phyloP scores from a whole-genome alignment of 331 rosid genomes.

The Erythrophleum ivorense region DNA sequence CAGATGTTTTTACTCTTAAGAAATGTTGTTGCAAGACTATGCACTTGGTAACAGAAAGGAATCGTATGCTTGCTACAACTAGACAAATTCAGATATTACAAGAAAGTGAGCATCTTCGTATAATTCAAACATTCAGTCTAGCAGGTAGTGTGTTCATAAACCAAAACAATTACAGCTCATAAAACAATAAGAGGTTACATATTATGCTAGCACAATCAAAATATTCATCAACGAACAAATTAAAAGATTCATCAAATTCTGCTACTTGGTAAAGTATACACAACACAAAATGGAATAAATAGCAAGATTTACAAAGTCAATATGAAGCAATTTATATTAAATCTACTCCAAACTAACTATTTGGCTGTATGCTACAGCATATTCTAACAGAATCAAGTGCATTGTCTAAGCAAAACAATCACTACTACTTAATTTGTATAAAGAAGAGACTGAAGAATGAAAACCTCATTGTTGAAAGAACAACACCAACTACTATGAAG shows the following conservation, averaged over 20 bases:
- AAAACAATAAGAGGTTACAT: not conserved
- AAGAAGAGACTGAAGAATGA: no score
- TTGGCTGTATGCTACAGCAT: no score
- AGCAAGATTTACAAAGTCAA: no score
- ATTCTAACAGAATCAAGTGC: no score
- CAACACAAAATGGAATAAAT: not conserved
- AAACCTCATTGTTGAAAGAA: no score
- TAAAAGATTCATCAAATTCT: slow-evolving; percentile 11
- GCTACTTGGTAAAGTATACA: slow-evolving; percentile 1
- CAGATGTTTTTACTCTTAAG: not conserved
- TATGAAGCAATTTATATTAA: no score
- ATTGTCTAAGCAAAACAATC: no score
- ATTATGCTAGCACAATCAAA: slow-evolving; percentile 13
- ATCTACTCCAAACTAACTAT: no score
- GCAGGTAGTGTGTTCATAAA: slow-evolving; percentile 12
- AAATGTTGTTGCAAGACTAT: slow-evolving; percentile 26
- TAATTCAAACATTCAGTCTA: slow-evolving; percentile 31
- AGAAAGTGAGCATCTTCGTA: not conserved
- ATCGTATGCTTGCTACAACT: not conserved
- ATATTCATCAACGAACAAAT: slow-evolving; percentile 6
- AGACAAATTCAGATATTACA: slow-evolving; percentile 3
- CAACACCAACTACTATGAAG: no score
- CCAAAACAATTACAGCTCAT: slow-evolving; percentile 29
- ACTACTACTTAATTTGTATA: no score
- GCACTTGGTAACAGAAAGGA: not conserved